Conservation (phyloP, 23 red algal species). For the Gracilaria gracilis region DNA sequence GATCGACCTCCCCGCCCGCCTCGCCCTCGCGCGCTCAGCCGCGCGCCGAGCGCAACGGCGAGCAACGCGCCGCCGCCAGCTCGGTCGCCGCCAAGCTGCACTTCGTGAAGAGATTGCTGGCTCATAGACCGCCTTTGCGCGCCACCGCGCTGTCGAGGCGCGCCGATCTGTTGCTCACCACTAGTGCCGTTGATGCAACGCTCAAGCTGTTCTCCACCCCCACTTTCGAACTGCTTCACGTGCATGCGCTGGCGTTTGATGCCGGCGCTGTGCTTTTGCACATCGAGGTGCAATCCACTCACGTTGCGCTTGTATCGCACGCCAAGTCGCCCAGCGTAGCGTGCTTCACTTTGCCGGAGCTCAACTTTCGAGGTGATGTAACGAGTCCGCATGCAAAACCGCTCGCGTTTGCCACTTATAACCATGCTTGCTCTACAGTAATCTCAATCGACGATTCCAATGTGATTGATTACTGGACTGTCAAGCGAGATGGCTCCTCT, state of each 20-base stretch:
- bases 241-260: background rate
- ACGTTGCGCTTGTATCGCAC: constrained; percentile 3
- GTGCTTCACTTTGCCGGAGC: background rate
- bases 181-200: constrained; percentile 2
- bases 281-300: background rate
- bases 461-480: constrained; percentile 3
- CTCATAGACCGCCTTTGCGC: constrained; percentile 9
- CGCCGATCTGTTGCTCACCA: constrained; percentile 1
- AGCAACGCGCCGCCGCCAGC: background rate
- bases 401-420: background rate
- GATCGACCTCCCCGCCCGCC: background rate
- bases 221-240: constrained; percentile 17
- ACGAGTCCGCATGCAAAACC: background rate
- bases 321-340: background rate
- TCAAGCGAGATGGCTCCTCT: background rate
- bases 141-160: background rate
- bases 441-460: background rate
- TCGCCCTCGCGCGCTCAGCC: background rate
- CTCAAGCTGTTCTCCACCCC: constrained; percentile 32
- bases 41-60: background rate
- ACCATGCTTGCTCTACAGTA: background rate
- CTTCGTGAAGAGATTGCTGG: constrained; percentile 47
- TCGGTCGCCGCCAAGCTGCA: background rate
- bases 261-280: background rate
- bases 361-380: background rate